A percentile compares a stretch with the other conserved stretches of the same genome.
phyloP scores from a whole-genome alignment of 2,329 filamentous ascomycete genomes.

The Chalaropsis ovoidea region DNA sequence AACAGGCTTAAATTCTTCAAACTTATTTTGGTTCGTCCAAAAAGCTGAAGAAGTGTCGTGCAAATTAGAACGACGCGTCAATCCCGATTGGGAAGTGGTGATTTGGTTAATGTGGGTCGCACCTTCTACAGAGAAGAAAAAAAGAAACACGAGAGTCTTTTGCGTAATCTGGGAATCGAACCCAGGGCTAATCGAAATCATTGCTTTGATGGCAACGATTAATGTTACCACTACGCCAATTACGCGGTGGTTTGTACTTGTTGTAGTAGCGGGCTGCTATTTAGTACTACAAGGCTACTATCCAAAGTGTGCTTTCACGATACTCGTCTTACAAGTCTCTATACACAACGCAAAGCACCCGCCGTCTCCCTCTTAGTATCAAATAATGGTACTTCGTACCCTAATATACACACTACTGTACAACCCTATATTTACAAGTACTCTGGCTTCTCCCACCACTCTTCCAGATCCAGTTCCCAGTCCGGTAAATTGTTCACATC shows the following conservation, averaged over 20 bases:
- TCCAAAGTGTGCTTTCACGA: neutral
- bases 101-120: too few species aligned
- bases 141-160: neutral
- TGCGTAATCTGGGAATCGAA: constrained; percentile 19
- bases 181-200: constrained; percentile 19
- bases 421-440: neutral
- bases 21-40: too few species aligned
- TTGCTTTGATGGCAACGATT: constrained; percentile 17
- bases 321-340: neutral
- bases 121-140: neutral
- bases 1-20: too few species aligned
- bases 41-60: too few species aligned
- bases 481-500: constrained; percentile 3
- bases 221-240: constrained; percentile 19
- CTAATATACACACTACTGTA: constrained; percentile 1
- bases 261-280: neutral
- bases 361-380: too few species aligned
- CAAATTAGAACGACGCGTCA: too few species aligned
- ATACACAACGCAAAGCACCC: neutral
- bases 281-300: neutral
- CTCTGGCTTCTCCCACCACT: constrained; percentile 14
- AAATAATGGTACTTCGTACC: neutral
- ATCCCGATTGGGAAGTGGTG: too few species aligned
- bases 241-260: neutral
- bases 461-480: constrained; percentile 11